Evolutionary conservation across 495 filamentous ascomycete species (phyloP), one percentile per base, ranked within the genome.

Genomic region (Emericellopsis terricola): DNA sequence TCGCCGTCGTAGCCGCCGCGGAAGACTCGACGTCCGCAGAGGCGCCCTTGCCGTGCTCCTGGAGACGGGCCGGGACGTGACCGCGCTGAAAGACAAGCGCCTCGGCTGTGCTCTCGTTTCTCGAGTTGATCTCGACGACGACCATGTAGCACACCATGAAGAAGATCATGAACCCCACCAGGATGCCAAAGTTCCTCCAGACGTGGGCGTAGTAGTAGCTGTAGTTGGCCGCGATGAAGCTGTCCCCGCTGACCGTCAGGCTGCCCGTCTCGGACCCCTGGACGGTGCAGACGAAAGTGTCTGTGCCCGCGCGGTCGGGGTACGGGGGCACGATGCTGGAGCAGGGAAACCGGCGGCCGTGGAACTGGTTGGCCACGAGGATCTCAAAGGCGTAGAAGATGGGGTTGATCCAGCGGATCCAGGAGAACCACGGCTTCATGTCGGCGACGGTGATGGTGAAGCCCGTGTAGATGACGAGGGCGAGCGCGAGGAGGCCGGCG

Each of bases 151-250:
- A 52, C 28, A 51, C 38, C 29, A 78, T 55, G 50, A 83, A 75
- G 43, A 68, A 69, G 20, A 78, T 37, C 51, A 81, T 68, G 51
- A 93, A 86, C 1, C 49, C 81, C 19, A 83, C 49, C 31, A 92
- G 48, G 39, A 94, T 81, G 28, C 81, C 84, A 19, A 84, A 63
- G 52, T 93, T 86, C 23, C 85, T 64, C 82, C 80, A 87, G 29
- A 72, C 64, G 53, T 89, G 62, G 6, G 46, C 37, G 26, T 56
- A 47, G 38, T 64, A 67, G 52, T 86, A 85, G 14, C 55, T 28
- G 57, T 65, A 89, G 13, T 65, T 51, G 3, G 55, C 53, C 20
- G 61, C 56, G 41, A 89, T 59, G 44, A 81, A 93, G 11, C 46
- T 55, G 38, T 82, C 79, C 16, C 85, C 86, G 28, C 65, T 55